Conservation (phyloP, 768 basidiomycete genomes). For the Flagelloscypha sp. region DNA sequence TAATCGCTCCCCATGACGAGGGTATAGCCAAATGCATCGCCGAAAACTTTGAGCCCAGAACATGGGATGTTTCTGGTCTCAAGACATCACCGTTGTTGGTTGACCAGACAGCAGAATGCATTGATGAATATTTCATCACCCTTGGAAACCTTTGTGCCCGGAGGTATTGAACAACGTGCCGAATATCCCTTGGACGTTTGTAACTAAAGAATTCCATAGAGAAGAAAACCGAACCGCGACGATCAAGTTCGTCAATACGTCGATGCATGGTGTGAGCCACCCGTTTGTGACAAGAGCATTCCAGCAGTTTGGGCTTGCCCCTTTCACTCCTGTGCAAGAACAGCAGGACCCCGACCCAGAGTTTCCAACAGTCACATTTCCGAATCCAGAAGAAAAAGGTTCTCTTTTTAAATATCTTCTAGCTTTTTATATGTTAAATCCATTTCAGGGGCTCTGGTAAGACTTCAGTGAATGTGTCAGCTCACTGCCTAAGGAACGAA, state of each 20-base stretch:
- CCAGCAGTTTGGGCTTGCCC: slow-evolving; percentile 45
- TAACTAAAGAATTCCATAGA: slow-evolving; percentile 17
- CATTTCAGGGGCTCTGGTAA: slow-evolving; percentile 39
- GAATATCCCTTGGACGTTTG: slow-evolving; percentile 7
- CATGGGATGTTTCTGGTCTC: slow-evolving; percentile 32
- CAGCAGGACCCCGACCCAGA: slow-evolving; percentile 76
- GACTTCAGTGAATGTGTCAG: slow-evolving; percentile 10
- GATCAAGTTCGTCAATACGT: slow-evolving; percentile 73
- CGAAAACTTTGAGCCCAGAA: slow-evolving; percentile 46
- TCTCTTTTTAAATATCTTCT: slow-evolving; percentile 6
- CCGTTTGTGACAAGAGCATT: slow-evolving; percentile 53
- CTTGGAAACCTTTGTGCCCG: slow-evolving; percentile 18
- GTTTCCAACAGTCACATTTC: slow-evolving; percentile 78
- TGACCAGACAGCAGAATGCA: slow-evolving; percentile 54
- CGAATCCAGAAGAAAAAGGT: slow-evolving; percentile 91
- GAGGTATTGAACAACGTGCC: neutral
- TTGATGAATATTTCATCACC: slow-evolving; percentile 46
- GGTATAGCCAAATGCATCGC: slow-evolving; percentile 66
- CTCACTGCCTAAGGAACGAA: neutral
- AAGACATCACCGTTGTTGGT: slow-evolving; percentile 35
- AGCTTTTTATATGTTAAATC: slow-evolving; percentile 3
- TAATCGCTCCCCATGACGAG: slow-evolving; percentile 75
- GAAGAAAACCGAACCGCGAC: slow-evolving; percentile 27
- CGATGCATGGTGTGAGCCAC: slow-evolving; percentile 87
- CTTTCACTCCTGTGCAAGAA: slow-evolving; percentile 51